A percentile compares a stretch with the other conserved stretches of the same genome.
Evolutionary conservation across 2,329 filamentous ascomycete species (phyloP).

Genomic region (Didymella pinodella): DNA sequence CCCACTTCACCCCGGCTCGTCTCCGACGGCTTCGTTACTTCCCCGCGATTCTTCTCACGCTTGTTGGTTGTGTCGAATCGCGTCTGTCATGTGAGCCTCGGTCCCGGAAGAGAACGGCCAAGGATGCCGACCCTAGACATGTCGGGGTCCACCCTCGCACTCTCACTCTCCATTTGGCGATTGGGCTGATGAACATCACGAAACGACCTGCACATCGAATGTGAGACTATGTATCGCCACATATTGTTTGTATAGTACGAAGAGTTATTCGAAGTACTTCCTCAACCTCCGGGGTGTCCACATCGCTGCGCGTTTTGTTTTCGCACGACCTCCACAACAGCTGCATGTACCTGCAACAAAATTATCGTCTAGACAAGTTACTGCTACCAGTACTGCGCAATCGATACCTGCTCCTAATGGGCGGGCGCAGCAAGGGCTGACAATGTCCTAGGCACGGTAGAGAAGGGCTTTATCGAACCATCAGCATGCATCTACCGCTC

Average conservation of each 20-base stretch:
- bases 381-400: not conserved
- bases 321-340: not conserved
- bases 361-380: not conserved
- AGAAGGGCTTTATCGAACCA: not conserved
- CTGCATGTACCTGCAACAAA: not conserved
- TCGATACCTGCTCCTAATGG: not conserved
- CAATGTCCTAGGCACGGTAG: not conserved
- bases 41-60: constrained; percentile 2
- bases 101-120: constrained; percentile 1
- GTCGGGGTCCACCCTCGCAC: not conserved
- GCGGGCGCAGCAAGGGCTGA: not conserved
- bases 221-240: not conserved
- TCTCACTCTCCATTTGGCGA: not conserved
- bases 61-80: not conserved
- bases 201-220: not conserved
- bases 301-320: not conserved
- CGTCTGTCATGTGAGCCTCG: constrained; percentile 10
- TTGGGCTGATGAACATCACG: not conserved
- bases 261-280: not conserved
- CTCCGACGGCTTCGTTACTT: constrained; percentile 4
- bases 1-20: constrained; percentile 5
- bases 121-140: constrained; percentile 10
- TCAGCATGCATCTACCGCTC: not conserved
- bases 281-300: not conserved
- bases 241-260: not conserved